phyloP scores from a whole-genome alignment of 306 rosid genomes.

The Glycine soja region DNA sequence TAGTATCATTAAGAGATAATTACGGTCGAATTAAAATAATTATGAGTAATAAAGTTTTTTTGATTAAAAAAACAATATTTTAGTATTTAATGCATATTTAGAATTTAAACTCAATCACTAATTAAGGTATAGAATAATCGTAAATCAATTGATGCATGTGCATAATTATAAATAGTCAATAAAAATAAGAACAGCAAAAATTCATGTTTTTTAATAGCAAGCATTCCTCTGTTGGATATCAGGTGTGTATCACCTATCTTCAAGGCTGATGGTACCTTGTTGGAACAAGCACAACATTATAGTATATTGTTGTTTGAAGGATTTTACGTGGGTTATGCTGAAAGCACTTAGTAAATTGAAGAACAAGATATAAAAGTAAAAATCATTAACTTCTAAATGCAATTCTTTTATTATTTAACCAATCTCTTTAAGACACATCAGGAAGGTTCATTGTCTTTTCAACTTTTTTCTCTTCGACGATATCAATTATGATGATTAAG shows the following conservation, averaged over 20 bases:
- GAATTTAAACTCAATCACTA: too few relatives aligned
- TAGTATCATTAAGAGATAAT: too few relatives aligned
- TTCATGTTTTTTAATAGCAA: too few relatives aligned
- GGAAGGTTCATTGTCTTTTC: not conserved
- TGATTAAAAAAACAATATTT: too few relatives aligned
- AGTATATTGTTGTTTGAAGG: not conserved
- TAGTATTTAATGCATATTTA: too few relatives aligned
- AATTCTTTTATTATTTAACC: not conserved
- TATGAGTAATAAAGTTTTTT: too few relatives aligned
- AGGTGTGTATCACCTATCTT: not conserved
- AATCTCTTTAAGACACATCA: not conserved
- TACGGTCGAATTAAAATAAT: too few relatives aligned
- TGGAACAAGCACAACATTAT: not conserved
- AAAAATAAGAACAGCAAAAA: too few relatives aligned
- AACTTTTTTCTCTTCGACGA: not conserved
- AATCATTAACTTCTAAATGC: not conserved
- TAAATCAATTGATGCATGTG: too few relatives aligned
- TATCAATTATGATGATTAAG: not conserved
- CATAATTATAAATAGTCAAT: too few relatives aligned
- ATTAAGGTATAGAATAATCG: too few relatives aligned
- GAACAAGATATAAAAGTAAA: not conserved
- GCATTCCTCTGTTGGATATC: not conserved
- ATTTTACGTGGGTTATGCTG: constrained; percentile 1
- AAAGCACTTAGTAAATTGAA: not conserved
- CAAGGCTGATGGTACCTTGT: not conserved